Evolutionary conservation across 2,329 filamentous ascomycete genomes (phyloP).

Genomic region (Mollisia scopiformis): DNA sequence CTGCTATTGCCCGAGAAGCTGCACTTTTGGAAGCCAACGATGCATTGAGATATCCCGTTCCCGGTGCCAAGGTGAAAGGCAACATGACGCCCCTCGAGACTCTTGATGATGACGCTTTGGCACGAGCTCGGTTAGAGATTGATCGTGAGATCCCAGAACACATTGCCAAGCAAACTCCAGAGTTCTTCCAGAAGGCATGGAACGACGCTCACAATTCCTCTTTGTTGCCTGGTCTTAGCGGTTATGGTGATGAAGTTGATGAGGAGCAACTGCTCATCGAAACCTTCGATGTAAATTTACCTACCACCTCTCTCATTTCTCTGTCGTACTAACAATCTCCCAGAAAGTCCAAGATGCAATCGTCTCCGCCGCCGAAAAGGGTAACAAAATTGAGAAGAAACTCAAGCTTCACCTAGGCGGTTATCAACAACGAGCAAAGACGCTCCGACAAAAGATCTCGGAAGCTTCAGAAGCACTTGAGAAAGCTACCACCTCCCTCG

Average conservation of each 20-base stretch:
- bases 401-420: slow-evolving; percentile 85
- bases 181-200: slow-evolving; percentile 57
- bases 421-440: slow-evolving; percentile 85
- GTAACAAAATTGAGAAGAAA: slow-evolving; percentile 92
- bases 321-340: slow-evolving; percentile 20
- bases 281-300: slow-evolving; percentile 70
- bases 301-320: not conserved
- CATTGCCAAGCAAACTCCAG: slow-evolving; percentile 51
- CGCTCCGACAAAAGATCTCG: slow-evolving; percentile 75
- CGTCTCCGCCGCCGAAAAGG: slow-evolving; percentile 73
- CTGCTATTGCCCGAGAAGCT: slow-evolving; percentile 75
- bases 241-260: slow-evolving; percentile 72
- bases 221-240: slow-evolving; percentile 77
- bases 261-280: slow-evolving; percentile 41
- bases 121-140: slow-evolving; percentile 77
- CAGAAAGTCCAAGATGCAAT: slow-evolving; percentile 75
- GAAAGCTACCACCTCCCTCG: slow-evolving; percentile 71
- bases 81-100: slow-evolving; percentile 60
- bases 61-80: slow-evolving; percentile 66
- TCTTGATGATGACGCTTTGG: slow-evolving; percentile 73
- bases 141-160: slow-evolving; percentile 48
- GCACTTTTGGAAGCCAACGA: slow-evolving; percentile 83
- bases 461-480: slow-evolving; percentile 76
- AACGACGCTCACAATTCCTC: slow-evolving; percentile 55
- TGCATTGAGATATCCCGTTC: slow-evolving; percentile 73